phyloP scores from a whole-genome alignment of 177 flowering plant species.

The Vitis hybrid region DNA sequence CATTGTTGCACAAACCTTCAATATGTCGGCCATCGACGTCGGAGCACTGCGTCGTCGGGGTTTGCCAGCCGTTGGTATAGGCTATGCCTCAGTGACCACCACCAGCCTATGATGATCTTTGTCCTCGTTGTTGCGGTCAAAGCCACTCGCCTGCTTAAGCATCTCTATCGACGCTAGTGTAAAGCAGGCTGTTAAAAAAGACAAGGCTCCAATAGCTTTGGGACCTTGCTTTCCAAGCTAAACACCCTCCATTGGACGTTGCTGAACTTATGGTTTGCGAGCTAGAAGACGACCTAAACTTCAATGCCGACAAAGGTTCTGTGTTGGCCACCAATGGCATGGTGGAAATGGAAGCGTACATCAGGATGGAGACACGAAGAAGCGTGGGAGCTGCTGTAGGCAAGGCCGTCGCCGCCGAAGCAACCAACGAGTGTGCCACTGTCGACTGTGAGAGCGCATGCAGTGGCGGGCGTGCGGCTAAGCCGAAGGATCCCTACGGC shows the following conservation, averaged over 20 bases:
- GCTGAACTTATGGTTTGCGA: too few species aligned
- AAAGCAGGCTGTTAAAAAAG: slow-evolving; percentile 78
- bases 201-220: slow-evolving; percentile 95
- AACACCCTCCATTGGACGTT: too few species aligned
- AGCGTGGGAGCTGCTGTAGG: rapidly evolving
- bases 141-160: slow-evolving; percentile 58
- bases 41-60: slow-evolving; percentile 35
- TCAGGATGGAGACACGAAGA: too few species aligned
- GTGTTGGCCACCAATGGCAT: too few species aligned
- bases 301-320: too few species aligned
- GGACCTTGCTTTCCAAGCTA: slow-evolving; percentile 94
- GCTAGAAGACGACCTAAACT: too few species aligned
- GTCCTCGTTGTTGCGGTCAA: slow-evolving; percentile 20
- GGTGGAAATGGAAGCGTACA: too few species aligned
- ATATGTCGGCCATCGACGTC: slow-evolving; percentile 43
- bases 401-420: too few species aligned
- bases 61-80: slow-evolving; percentile 42
- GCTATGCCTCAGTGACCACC: slow-evolving; percentile 52
- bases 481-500: too few species aligned
- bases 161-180: slow-evolving; percentile 38
- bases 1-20: slow-evolving; percentile 31
- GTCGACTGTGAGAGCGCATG: rapidly evolving
- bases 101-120: slow-evolving; percentile 40
- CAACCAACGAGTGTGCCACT: too few species aligned
- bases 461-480: too few species aligned